Evolutionary conservation across 2,329 filamentous ascomycete species (phyloP).

Genomic region (Tolypocladium endophyticum): DNA sequence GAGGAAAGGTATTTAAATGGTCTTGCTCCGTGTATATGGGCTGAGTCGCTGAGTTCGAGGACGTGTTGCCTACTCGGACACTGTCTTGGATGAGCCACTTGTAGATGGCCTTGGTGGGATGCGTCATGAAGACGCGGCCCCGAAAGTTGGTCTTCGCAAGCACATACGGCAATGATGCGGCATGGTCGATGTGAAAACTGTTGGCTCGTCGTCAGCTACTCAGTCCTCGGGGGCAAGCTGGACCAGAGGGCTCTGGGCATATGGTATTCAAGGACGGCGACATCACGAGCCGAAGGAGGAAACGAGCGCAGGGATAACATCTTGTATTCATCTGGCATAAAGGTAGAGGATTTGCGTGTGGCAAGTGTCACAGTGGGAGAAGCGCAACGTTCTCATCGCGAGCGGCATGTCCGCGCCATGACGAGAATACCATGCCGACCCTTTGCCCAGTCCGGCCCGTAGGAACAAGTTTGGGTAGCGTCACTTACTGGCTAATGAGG

Average conservation of each 20-base stretch:
- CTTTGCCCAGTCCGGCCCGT: not conserved
- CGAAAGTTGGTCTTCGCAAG: conserved; percentile 97
- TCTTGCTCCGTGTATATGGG: conserved; percentile 92
- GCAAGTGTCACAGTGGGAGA: not conserved
- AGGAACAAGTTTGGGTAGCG: not conserved
- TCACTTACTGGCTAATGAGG: conserved; percentile 93
- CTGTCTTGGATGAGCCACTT: conserved; percentile 99
- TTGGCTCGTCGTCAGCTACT: conserved; percentile 5
- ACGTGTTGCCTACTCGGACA: conserved; percentile 72
- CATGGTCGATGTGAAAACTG: conserved; percentile 97
- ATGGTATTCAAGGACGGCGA: not conserved
- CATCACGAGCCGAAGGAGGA: conserved; percentile 5
- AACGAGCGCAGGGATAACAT: conserved; percentile 8
- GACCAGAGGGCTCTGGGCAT: not conserved
- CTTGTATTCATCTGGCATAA: conserved; percentile 30
- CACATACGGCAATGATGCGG: conserved; percentile 96
- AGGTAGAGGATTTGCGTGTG: conserved; percentile 6
- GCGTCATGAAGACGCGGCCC: conserved; percentile 96
- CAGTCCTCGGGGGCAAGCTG: not conserved
- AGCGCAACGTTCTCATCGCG: not conserved
- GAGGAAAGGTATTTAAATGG: conserved; percentile 82
- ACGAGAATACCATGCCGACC: not conserved
- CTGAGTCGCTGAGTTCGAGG: conserved; percentile 53
- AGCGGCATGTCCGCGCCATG: conserved; percentile 2
- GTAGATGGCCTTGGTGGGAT: conserved; percentile 98